Percentiles rank a stretch among this genome's conserved stretches.
phyloP scores from a whole-genome alignment of 331 rosid genomes.

The Stylosanthes scabra region DNA sequence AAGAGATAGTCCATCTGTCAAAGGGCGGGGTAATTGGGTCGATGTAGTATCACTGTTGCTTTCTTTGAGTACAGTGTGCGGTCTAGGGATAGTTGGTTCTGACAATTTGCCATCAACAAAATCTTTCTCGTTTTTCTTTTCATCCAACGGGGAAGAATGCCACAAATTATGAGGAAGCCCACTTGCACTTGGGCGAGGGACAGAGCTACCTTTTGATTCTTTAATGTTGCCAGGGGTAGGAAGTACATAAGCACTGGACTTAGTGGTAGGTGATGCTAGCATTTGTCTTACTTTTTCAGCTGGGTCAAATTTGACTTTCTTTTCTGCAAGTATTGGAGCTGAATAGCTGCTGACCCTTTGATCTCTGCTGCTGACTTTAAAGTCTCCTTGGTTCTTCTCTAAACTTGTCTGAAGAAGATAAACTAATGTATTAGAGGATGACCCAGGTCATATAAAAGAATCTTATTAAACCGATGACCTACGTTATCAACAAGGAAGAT shows the following conservation, averaged over 20 bases:
- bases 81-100: constrained; percentile 49
- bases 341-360: constrained; percentile 74
- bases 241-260: constrained; percentile 75
- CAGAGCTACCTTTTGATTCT: constrained; percentile 56
- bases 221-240: constrained; percentile 79
- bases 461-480: constrained; percentile 22
- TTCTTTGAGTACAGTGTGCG: constrained; percentile 60
- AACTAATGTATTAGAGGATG: constrained; percentile 36
- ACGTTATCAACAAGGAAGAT: constrained; percentile 25
- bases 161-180: constrained; percentile 65
- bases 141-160: constrained; percentile 80
- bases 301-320: constrained; percentile 82
- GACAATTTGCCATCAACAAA: constrained; percentile 51
- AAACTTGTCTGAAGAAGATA: constrained; percentile 55
- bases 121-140: constrained; percentile 64
- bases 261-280: constrained; percentile 52
- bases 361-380: constrained; percentile 58
- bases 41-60: constrained; percentile 56
- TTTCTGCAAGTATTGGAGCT: constrained; percentile 81
- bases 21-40: constrained; percentile 69
- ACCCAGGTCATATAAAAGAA: constrained; percentile 24
- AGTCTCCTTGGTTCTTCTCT: constrained; percentile 67
- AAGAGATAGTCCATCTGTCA: constrained; percentile 56
- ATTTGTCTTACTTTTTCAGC: constrained; percentile 78
- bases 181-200: constrained; percentile 57